Evolutionary conservation across 2,329 filamentous ascomycete genomes (phyloP).

Genomic region (Colletotrichum magnum): DNA sequence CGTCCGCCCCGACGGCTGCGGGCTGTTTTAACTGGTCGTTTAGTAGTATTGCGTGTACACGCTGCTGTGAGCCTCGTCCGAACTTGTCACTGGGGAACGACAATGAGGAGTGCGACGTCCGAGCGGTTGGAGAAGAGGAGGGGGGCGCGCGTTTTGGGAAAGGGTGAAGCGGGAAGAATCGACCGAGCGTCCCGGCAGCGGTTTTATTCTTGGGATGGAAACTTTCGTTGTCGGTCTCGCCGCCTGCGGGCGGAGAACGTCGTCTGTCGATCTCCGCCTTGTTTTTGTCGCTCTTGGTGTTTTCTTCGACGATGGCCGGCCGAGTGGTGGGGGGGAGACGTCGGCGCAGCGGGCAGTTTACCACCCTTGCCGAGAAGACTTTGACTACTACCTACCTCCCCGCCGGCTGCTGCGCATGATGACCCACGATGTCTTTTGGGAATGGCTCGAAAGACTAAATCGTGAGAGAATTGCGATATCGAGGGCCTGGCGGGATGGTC

Average conservation of each 20-base stretch:
- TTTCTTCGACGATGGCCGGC: neutral
- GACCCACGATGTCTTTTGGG: neutral
- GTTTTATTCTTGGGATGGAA: neutral
- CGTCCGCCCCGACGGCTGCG: neutral
- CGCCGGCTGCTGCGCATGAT: conserved; percentile 17
- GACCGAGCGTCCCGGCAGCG: conserved; percentile 12
- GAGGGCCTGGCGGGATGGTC: neutral
- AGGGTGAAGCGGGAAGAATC: too few relatives aligned
- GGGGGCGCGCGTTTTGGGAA: neutral
- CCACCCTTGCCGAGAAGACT: too few relatives aligned
- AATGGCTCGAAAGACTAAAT: conserved; percentile 13
- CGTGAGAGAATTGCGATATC: neutral
- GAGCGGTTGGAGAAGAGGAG: neutral
- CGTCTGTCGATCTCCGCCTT: neutral
- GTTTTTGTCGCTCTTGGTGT: neutral
- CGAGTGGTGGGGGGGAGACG: neutral
- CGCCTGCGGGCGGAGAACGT: neutral
- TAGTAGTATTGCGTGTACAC: too few relatives aligned
- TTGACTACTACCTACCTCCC: too few relatives aligned
- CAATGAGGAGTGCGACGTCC: conserved; percentile 4
- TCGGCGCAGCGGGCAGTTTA: too few relatives aligned
- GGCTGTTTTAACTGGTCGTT: neutral
- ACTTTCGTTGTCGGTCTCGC: conserved; percentile 23
- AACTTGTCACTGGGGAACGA: conserved; percentile 26
- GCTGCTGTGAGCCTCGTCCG: conserved; percentile 17